Evolutionary conservation across 116 monocot genomes (phyloP), one percentile per base, ranked within the genome.

Genomic region (Posidonia oceanica): DNA sequence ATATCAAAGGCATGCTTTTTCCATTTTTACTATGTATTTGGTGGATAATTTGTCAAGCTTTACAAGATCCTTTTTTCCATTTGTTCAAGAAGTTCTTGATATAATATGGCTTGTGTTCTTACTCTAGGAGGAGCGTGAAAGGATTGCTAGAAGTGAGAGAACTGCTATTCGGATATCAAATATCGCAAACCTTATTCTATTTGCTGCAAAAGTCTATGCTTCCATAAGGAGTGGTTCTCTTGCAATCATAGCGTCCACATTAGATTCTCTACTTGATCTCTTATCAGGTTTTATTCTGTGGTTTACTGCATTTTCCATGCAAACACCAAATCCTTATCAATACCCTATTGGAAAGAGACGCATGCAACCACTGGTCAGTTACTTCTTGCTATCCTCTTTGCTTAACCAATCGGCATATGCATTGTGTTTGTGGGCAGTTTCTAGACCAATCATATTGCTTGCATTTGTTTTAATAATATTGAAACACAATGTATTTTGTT

Each of bases 321-420:
- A 91, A 68, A 91, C 81, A 36, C 88, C 83, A 67, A 96, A 87
- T 77, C 91, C 89, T 7, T 97, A 97, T 72, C 80, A 82, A 40
- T 97, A 97, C 59, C 97, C 95, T 20, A 97, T 97, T 74, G 97
- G 97, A 52, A 97, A 97, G 84, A 87, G 66, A 71, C 89, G 97
- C 42, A 97, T 97, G 97, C 97, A 97, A 68, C 97, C 97, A 44
- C 52, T 97, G 76, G 96, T 94, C 51, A 81, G 79, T 72, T 54
- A 61, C 21, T n/a, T 61, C 59, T 18, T 59, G 16, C n/a, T 5
- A 36, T 14, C 37, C 37, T n/a, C 67, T 23, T 22, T 14, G 17
- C 29, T 29, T 0, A 29, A 29, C 1, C 1, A 1, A 29, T 29
- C 29, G 29, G 29, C 29, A 29, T 29, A 29, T 29, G 29, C 29